Base-by-base conservation (phyloP, 2,329 filamentous ascomycete species). In the Ophiostoma novo-ulmi region DNA sequence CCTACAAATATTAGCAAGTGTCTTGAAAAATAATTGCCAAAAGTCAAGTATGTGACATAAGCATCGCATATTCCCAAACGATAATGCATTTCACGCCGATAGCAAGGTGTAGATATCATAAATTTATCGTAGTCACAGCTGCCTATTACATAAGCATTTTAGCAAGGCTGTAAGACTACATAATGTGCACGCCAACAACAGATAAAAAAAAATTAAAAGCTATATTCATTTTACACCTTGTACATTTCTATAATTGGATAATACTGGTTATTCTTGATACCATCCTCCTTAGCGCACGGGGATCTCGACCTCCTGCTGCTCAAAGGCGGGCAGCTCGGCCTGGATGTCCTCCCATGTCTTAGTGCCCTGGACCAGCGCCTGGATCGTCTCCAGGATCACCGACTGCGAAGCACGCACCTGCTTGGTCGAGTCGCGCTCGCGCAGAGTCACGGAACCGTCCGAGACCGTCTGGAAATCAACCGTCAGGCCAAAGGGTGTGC, bases 381-480 rank as follows among this genome's bases (percentile, higher is more conserved):
- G 89, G 87, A 78, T 90, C 87, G 93, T 92, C 71, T 87, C 85
- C 72, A 95, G 81, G 72, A 98, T 93, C 78, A 90, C 90, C 58
- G 91, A 90, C 78, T 95, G 87, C 73, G 88, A 89, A 13, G 91
- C 92, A 73, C 95, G 90, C 71, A 98, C 93, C 82, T 98, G 94
- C 79, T 89, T 91, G 70, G 92, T 97, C 61, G 90, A 91, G 82
- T 98, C 95, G 74, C 93, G 89, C 79, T 98, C 94, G 78, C 94
- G 86, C 74, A 98, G 87, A 0, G 94, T 98, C 78, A 96, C 87
- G 8, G 91, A 91, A 78, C 88, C 88, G 79, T 97, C 93, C 81
- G 97, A 89, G 75, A 97, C 83, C 67, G 92, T 96, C 84, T 98
- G 92, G 86, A 97, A 98, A 80, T 98, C 94, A 72, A 98, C 88